Base-by-base conservation (phyloP, 2,329 filamentous ascomycete species). In the Grosmannia serpens region DNA sequence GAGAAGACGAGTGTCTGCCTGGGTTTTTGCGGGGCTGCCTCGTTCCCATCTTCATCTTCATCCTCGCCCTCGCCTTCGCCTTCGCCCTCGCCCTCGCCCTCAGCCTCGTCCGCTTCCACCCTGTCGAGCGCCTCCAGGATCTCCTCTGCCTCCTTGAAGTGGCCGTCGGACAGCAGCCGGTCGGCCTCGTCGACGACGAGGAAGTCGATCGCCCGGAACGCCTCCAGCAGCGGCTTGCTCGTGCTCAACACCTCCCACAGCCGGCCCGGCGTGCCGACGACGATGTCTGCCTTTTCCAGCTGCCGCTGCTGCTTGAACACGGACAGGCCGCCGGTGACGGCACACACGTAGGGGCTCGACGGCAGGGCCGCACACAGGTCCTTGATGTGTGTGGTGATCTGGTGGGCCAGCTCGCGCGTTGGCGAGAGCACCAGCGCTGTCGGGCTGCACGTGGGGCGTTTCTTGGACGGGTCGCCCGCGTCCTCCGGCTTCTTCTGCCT, bases 1-100 rank as follows among this genome's bases (percentile, higher is more conserved):
- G 94, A 97, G 71, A 99, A 99, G 24, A 99, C 90, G 0, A 99
- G 80, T 0, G 91, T 97, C 69, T 99, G 94, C 47, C 92, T 77
- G 20, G 80, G 67, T 49, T 75, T 68, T 13, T 17, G 24, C 9
- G 24, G 2, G 13, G 6, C 13, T 31, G 8, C 26, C 8, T 71
- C 66, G 0, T 75, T 71, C 13, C 79, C 76, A 3, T 79, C 75
- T 0, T 76, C 76, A 8, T 76, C 74, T 0, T 76, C 74, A 1
- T 71, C 67, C 0, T 75, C 71, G 11, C 78, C 75, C 4, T 79
- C 75, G 9, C 70, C 64, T 8, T 71, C 66, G 0, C 75, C 71
- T 13, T 79, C 76, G 4, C 79, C 75, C 1, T 76, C 76, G 9
- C 75, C 74, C 17, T 33, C 59, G 3, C 77, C 77, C n/a, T 76